phyloP scores from a whole-genome alignment of 75 land plant species.

The Cupressus sempervirens region DNA sequence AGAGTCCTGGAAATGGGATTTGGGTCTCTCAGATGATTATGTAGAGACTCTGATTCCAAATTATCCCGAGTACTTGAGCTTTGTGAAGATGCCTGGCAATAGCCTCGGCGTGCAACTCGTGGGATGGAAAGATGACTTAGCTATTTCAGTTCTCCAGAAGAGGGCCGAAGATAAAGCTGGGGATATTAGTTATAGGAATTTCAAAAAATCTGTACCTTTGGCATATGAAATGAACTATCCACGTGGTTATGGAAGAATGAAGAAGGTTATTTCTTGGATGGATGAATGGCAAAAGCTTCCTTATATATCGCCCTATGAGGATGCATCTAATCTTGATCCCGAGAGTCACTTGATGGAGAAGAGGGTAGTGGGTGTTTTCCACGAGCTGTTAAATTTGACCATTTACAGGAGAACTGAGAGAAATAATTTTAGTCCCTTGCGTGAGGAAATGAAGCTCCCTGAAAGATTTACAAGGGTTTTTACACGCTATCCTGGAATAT shows the following conservation, averaged over 20 bases:
- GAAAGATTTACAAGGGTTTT: conserved; percentile 60
- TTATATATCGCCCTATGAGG: conserved; percentile 75
- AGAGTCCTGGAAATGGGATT: conserved; percentile 45
- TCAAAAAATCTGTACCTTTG: conserved; percentile 40
- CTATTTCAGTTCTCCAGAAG: conserved; percentile 61
- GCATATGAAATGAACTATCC: conserved; percentile 65
- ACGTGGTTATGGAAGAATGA: conserved; percentile 55
- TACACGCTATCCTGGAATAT: conserved; percentile 74
- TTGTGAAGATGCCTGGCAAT: conserved; percentile 27
- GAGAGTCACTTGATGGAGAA: conserved; percentile 75
- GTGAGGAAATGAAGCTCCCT: conserved; percentile 64
- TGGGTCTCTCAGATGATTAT: conserved; percentile 66
- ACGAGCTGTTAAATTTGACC: conserved; percentile 71
- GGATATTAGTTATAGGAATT: conserved; percentile 21
- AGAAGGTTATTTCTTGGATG: conserved; percentile 68
- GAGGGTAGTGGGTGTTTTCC: conserved; percentile 66
- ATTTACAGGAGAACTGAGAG: conserved; percentile 73
- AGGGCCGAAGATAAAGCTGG: conserved; percentile 21
- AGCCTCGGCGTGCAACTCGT: conserved; percentile 33
- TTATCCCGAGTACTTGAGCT: conserved; percentile 44
- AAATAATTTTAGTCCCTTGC: conserved; percentile 54
- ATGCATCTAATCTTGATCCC: conserved; percentile 42
- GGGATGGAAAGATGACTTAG: conserved; percentile 53
- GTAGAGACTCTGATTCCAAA: conserved; percentile 25
- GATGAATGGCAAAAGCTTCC: conserved; percentile 74